phyloP scores from a whole-genome alignment of 129 eudicot species.

The Pulicaria dysenterica region DNA sequence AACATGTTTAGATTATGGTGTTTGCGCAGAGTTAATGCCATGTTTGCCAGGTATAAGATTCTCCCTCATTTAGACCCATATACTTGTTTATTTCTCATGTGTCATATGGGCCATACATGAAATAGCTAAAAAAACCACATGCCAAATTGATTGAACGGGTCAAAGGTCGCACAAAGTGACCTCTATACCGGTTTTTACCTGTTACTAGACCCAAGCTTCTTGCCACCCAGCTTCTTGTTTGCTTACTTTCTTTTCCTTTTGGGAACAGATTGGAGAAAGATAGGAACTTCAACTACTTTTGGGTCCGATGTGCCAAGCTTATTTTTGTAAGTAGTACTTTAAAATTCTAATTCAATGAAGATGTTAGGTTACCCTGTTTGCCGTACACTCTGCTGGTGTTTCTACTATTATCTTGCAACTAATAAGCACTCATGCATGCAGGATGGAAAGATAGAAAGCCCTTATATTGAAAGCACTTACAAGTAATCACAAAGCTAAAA shows the following conservation, averaged over 20 bases:
- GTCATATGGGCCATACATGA: too few species aligned
- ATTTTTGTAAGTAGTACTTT: conserved; percentile 54
- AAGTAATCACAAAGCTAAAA: too few species aligned
- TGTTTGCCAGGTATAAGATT: conserved; percentile 61
- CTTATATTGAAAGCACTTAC: too few species aligned
- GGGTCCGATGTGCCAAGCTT: conserved; percentile 68
- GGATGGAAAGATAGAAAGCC: too few species aligned
- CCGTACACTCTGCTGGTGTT: too few species aligned
- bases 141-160: neutral
- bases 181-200: too few species aligned
- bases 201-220: too few species aligned
- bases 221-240: neutral
- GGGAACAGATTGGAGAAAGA: conserved; percentile 69
- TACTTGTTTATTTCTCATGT: neutral
- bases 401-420: too few species aligned
- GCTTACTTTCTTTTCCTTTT: conserved; percentile 8
- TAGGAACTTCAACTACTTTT: conserved; percentile 54
- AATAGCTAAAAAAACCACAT: too few species aligned
- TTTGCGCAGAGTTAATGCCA: conserved; percentile 71
- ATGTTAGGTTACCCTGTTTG: too few species aligned
- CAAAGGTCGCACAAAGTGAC: neutral
- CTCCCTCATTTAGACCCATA: too few species aligned
- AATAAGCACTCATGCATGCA: too few species aligned
- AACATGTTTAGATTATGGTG: conserved; percentile 88
- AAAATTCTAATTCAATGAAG: neutral